Evolutionary conservation across 129 eudicot species (phyloP).

Genomic region (Oenanthe sinensis): DNA sequence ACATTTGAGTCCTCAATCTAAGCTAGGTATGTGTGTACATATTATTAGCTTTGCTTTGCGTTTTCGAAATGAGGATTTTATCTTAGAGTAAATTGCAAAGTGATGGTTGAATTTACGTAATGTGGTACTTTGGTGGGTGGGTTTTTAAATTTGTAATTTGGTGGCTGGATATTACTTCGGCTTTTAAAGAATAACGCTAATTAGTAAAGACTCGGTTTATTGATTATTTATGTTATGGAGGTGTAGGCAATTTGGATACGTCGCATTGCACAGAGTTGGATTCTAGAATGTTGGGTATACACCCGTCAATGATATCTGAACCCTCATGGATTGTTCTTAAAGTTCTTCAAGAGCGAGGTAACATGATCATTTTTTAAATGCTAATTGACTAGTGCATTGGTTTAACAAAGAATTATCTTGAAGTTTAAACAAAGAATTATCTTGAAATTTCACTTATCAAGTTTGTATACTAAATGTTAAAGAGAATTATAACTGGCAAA

Average conservation of each 20-base stretch:
- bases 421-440: neutral
- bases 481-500: neutral
- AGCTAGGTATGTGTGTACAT: conserved; percentile 12
- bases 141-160: neutral
- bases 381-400: neutral
- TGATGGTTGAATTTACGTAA: neutral
- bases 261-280: conserved; percentile 62
- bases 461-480: neutral
- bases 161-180: neutral
- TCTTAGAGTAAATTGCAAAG: neutral
- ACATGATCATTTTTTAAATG: neutral
- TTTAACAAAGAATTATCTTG: neutral
- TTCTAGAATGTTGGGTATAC: conserved; percentile 52
- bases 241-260: conserved; percentile 29
- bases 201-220: neutral
- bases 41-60: neutral
- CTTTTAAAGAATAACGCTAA: too few relatives aligned
- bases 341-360: conserved; percentile 51
- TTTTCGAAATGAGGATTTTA: neutral
- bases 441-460: too few relatives aligned
- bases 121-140: neutral
- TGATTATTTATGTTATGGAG: conserved; percentile 10
- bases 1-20: conserved; percentile 7
- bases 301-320: conserved; percentile 34
- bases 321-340: conserved; percentile 47